Conservation (phyloP, 1,139 yeast species). For the Candida sp. region DNA sequence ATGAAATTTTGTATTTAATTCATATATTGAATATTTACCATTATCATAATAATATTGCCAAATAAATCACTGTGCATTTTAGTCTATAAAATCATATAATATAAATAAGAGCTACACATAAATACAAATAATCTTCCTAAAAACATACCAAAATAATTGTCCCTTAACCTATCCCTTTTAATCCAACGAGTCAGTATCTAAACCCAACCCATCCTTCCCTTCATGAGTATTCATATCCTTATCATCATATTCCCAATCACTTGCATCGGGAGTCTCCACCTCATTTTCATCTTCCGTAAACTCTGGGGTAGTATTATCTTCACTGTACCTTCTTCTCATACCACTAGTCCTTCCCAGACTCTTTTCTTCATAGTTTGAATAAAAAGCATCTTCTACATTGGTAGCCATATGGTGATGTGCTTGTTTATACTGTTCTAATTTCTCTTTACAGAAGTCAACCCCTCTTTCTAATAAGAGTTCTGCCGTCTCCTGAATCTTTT, state of each 20-base stretch:
- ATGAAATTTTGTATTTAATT: too few species aligned
- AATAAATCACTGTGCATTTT: too few species aligned
- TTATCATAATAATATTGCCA: too few species aligned
- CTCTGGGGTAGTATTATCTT: conserved; percentile 9
- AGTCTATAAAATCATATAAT: too few species aligned
- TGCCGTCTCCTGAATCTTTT: conserved; percentile 28
- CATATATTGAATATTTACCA: too few species aligned
- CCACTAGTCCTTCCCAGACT: conserved; percentile 5
- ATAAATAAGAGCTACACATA: too few species aligned
- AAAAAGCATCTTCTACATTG: conserved; percentile 22
- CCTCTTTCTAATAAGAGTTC: conserved; percentile 32
- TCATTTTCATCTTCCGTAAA: conserved; percentile 15
- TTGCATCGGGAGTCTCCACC: conserved; percentile 23
- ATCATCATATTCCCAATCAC: conserved; percentile 13
- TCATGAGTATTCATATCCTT: too few species aligned
- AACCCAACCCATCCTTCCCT: not conserved
- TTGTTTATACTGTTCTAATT: conserved; percentile 19
- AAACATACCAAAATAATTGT: too few species aligned
- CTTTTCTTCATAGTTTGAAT: not conserved
- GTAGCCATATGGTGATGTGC: conserved; percentile 24
- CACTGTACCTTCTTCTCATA: conserved; percentile 3
- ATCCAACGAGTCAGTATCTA: conserved; percentile 10
- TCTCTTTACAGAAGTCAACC: conserved; percentile 31
- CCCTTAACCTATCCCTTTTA: too few species aligned
- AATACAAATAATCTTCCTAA: not conserved